Percentiles rank a stretch among this genome's conserved stretches.
Conservation (phyloP, 768 basidiomycete species). For the Mrakia blollopis region DNA sequence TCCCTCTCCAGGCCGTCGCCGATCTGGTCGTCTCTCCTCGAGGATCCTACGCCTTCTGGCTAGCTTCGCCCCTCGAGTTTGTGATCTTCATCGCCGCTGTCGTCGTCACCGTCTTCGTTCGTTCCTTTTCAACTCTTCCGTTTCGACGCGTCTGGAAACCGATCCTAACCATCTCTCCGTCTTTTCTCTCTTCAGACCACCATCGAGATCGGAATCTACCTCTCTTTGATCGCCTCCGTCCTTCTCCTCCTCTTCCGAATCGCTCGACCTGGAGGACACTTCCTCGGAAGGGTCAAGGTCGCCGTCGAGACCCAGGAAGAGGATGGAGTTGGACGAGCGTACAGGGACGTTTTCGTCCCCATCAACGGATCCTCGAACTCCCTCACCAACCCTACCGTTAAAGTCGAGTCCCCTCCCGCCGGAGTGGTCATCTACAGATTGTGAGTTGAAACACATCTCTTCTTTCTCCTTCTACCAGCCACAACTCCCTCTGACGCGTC, state of each 20-base stretch:
- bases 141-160: background rate
- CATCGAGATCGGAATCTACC: conserved; percentile 58
- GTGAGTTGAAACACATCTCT: no score
- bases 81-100: conserved; percentile 40
- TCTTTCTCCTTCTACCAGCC: no score
- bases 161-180: background rate
- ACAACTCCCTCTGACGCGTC: no score
- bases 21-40: conserved; percentile 74
- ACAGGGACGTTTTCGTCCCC: conserved; percentile 65
- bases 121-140: background rate
- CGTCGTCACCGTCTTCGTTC: conserved; percentile 32
- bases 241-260: conserved; percentile 77
- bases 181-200: conserved; percentile 61
- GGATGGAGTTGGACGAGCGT: background rate
- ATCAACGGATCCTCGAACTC: conserved; percentile 48
- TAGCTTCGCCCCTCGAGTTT: conserved; percentile 82
- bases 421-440: conserved; percentile 81
- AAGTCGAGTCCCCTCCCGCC: conserved; percentile 70
- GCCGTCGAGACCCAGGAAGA: conserved; percentile 11
- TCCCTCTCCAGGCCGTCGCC: conserved; percentile 44
- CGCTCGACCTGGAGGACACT: conserved; percentile 79
- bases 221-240: conserved; percentile 69
- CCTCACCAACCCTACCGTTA: conserved; percentile 60
- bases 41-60: conserved; percentile 84
- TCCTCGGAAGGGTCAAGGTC: conserved; percentile 79